Evolutionary conservation across 2,329 filamentous ascomycete species (phyloP), one percentile per base, ranked within the genome.

Genomic region (Colletotrichum caudatum): DNA sequence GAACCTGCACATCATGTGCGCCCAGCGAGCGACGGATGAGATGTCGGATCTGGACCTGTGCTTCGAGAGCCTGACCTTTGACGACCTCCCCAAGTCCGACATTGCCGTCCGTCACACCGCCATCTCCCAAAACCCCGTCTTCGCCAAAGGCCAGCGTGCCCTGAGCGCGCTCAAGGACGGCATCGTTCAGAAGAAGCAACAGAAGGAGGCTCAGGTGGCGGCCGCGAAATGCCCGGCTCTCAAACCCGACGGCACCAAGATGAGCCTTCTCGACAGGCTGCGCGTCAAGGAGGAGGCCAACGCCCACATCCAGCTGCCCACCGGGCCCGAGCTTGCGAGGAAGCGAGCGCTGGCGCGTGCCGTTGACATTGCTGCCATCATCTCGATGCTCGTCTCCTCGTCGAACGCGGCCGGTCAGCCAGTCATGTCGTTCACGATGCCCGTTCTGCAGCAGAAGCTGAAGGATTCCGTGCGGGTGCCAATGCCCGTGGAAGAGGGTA

Each of bases 261-360:
- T 92, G 83, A 89, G 89, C 64, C 88, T 97, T 33, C 85, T 96
- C 69, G 93, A 95, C 79, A 91, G 93, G 60, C 88, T 97, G 74
- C 91, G 92, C 74, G 85, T 87, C 66, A 95, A 95, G 83, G 89
- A 93, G 75, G 80, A 86, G 75, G 84, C 88, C 78, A 78, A 87
- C 78, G 77, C 83, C 73, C 78, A 84, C 75, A 72, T 86, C 75
- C 73, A 80, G 77, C 74, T 82, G 71, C 69, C 84, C 69, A 75
- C 79, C 0, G 87, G 86, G 0, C 84, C 87, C 0, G 86, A 90
- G 75, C 81, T 93, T 3, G 83, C 88, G 73, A 90, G 91, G 16
- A 87, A 85, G 18, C 88, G 89, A 4, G 92, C 92, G 0, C 83
- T 93, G 33, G 89, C 92, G 75, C 88, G 92, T 12, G 88, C 90